Evolutionary conservation across 768 basidiomycete genomes (phyloP).

Genomic region (Megacollybia marginata): DNA sequence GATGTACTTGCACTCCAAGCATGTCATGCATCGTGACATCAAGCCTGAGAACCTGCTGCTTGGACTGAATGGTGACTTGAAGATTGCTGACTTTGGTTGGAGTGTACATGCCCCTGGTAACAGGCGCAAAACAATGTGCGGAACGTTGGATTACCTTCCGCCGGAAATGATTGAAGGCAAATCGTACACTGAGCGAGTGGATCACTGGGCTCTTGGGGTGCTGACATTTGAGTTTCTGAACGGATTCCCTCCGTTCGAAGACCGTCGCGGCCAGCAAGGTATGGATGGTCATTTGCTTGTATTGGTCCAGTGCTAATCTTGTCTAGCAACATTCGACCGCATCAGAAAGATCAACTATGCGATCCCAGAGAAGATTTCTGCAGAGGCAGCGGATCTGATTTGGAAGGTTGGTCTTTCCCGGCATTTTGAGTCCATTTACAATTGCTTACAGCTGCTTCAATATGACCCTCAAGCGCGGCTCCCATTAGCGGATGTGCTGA

Average conservation of each 20-base stretch:
- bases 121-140: slow-evolving; percentile 84
- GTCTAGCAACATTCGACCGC: slow-evolving; percentile 55
- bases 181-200: slow-evolving; percentile 84
- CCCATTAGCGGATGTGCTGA: slow-evolving; percentile 63
- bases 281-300: background rate
- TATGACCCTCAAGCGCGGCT: slow-evolving; percentile 75
- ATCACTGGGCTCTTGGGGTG: slow-evolving; percentile 48
- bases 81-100: slow-evolving; percentile 99
- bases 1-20: slow-evolving; percentile 85
- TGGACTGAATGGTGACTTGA: slow-evolving; percentile 92
- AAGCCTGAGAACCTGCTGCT: slow-evolving; percentile 96
- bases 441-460: slow-evolving; percentile 64
- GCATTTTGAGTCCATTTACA: background rate
- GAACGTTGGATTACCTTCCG: slow-evolving; percentile 93
- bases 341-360: slow-evolving; percentile 55
- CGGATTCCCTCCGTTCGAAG: slow-evolving; percentile 71
- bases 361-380: slow-evolving; percentile 31
- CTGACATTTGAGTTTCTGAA: slow-evolving; percentile 47
- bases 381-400: slow-evolving; percentile 40
- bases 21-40: slow-evolving; percentile 98
- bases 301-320: background rate
- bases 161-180: slow-evolving; percentile 97
- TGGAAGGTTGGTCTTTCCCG: slow-evolving; percentile 23
- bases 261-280: slow-evolving; percentile 50
- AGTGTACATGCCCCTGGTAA: slow-evolving; percentile 94